Conservation (phyloP, 1,284 basidiomycete genomes). For the Ganoderma leucocontextum region DNA sequence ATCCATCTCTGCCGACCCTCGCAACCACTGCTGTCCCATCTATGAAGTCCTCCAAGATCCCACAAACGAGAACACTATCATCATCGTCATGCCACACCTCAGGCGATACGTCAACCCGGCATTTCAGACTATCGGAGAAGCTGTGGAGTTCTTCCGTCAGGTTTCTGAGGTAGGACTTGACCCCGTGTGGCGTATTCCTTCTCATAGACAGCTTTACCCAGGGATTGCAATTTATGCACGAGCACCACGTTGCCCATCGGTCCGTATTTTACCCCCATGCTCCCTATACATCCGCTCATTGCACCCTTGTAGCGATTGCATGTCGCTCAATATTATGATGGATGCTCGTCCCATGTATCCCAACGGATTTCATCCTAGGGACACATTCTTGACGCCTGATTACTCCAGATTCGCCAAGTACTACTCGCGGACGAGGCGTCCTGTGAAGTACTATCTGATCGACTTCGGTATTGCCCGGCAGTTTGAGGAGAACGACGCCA, state of each 20-base stretch:
- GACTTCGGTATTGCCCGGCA: conserved; percentile 47
- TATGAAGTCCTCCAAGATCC: conserved; percentile 36
- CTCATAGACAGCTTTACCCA: conserved; percentile 33
- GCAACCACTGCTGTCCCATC: conserved; percentile 41
- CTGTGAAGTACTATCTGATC: conserved; percentile 42
- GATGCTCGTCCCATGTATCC: conserved; percentile 43
- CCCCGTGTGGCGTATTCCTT: conserved; percentile 32
- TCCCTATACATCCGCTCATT: not conserved
- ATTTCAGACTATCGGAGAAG: conserved; percentile 40
- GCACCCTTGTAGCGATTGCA: conserved; percentile 45
- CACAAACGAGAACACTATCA: conserved; percentile 19
- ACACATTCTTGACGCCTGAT: conserved; percentile 23
- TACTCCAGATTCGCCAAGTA: conserved; percentile 32
- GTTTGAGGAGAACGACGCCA: conserved; percentile 8
- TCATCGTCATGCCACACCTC: conserved; percentile 42
- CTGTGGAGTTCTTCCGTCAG: conserved; percentile 40
- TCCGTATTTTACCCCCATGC: not conserved
- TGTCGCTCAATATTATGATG: conserved; percentile 48
- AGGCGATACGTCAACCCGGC: conserved; percentile 32
- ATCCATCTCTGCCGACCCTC: conserved; percentile 28
- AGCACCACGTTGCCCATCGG: conserved; percentile 29
- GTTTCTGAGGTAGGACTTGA: conserved; percentile 37
- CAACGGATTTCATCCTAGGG: conserved; percentile 39
- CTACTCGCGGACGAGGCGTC: conserved; percentile 38
- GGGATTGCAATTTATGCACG: conserved; percentile 31